A percentile compares a stretch with the other conserved stretches of the same genome.
phyloP scores from a whole-genome alignment of 352 stramenopile species.

The Phytophthora colocasiae region DNA sequence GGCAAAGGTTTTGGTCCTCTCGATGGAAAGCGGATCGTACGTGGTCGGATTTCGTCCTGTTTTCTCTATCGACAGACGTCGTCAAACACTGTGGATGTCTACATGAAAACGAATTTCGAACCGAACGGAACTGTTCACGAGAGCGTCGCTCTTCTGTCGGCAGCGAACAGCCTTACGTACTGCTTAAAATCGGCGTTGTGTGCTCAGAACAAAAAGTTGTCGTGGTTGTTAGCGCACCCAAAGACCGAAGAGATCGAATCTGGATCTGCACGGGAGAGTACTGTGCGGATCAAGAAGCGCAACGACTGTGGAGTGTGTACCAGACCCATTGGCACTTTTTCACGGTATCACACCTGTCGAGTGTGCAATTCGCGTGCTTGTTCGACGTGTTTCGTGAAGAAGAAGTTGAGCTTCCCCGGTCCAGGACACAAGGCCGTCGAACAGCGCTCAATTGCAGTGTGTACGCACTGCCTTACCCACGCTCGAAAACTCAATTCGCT shows the following conservation, averaged over 20 bases:
- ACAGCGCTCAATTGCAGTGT: conserved; percentile 38
- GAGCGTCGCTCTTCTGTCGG: conserved; percentile 40
- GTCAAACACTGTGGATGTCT: conserved; percentile 49
- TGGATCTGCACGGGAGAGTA: conserved; percentile 25
- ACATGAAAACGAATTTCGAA: conserved; percentile 58
- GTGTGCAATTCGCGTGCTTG: conserved; percentile 45
- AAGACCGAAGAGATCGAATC: conserved; percentile 17
- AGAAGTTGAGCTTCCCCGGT: conserved; percentile 47
- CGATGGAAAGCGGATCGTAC: conserved; percentile 40
- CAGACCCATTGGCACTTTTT: conserved; percentile 39
- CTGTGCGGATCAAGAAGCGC: conserved; percentile 26
- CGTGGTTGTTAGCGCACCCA: conserved; percentile 47
- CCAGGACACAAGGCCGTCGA: conserved; percentile 40
- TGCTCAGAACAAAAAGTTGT: conserved; percentile 64
- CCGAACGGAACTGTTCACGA: conserved; percentile 43
- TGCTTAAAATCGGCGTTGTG: conserved; percentile 43
- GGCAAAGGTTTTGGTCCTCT: conserved; percentile 40
- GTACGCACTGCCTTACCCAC: conserved; percentile 44
- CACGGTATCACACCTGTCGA: conserved; percentile 35
- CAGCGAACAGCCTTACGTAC: conserved; percentile 44
- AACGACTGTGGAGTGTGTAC: conserved; percentile 45
- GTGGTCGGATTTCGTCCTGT: conserved; percentile 51
- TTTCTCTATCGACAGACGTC: conserved; percentile 51
- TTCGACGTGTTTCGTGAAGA: conserved; percentile 43
- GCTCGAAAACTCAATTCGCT: conserved; percentile 37